Evolutionary conservation across 345 rosid genomes (phyloP), one percentile per base, ranked within the genome.

Genomic region (Eutrema japonicum): DNA sequence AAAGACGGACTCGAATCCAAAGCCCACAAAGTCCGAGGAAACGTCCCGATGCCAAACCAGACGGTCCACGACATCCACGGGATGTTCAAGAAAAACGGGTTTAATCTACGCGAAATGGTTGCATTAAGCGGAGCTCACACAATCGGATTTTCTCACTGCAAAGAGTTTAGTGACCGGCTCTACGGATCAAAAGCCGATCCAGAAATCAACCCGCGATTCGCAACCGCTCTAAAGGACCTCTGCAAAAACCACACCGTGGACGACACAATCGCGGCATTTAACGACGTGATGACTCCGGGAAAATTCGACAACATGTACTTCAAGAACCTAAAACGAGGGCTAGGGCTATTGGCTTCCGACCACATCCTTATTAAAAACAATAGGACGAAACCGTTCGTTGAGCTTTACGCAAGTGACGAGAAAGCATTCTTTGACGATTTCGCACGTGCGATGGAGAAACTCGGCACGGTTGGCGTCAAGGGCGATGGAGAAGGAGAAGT

Each of bases 111-210:
- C 10, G 90, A 88, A 54, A 74, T 81, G 83, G 92, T 85, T 8
- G 90, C 90, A 0, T 55, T 88, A 37, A 72, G 74, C 10, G 92
- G 92, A 2, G 90, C 78, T 2, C 91, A 87, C 74, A 87, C 91
- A 2, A 87, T 87, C 10, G 91, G 91, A 37, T 87, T 87, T 68
- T 73, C 91, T 10, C 87, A 87, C 37, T 87, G 91, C 62, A 77
- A 56, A 33, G 86, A 85, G 63, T 87, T 87, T 53, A 32, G 55
- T 0, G 69, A 80, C 68, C 48, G 84, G 41, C 64, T 87, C 13
- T 80, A 33, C 55, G 80, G 77, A 6, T 32, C 77, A 33, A 63
- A 66, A 46, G 68, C 79, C 2, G 90, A 86, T 27, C 72, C 70
- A 13, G 74, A 75, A 5, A 49, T 74, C 8, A 64, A 85, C 76